These are phyloP conservation scores for Oryza meyeriana DNA, from an alignment of 176 grass and related monocot genomes.

Conservation along the genomic window DNA sequence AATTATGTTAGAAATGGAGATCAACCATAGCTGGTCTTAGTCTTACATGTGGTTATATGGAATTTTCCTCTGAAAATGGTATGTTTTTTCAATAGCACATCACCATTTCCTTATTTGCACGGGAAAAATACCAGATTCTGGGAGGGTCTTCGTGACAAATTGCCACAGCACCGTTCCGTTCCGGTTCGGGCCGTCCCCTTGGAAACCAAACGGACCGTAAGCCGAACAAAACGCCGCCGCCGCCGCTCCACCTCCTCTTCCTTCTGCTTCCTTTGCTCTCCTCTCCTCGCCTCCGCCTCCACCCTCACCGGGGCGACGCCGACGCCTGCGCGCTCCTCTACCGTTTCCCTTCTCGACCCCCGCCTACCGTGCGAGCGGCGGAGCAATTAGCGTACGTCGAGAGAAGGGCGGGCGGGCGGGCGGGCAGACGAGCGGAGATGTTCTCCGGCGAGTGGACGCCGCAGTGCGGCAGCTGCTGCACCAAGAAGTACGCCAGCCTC, in stretches of 20 bases:
- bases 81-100: background rate
- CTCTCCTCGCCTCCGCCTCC: background rate
- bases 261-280: background rate
- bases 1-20: background rate
- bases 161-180: background rate
- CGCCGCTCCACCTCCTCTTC: slow-evolving; percentile 32
- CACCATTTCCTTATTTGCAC: too few species aligned
- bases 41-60: background rate
- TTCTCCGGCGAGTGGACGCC: slow-evolving; percentile 78
- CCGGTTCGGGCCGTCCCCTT: background rate
- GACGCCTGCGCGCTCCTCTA: background rate
- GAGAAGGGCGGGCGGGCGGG: background rate
- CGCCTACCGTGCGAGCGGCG: background rate
- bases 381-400: background rate
- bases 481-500: slow-evolving; percentile 86
- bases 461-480: slow-evolving; percentile 87
- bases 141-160: background rate
- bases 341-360: background rate
- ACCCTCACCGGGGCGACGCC: slow-evolving; percentile 8
- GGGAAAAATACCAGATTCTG: background rate
- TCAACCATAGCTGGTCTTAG: too few species aligned
- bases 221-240: slow-evolving; percentile 33
- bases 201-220: slow-evolving; percentile 23
- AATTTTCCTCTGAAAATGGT: background rate
- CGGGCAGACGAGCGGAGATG: slow-evolving; percentile 37